These are phyloP conservation scores for Trichoderma brevicompactum DNA, from an alignment of 2,329 filamentous ascomycete genomes.

Conservation along the genomic window DNA sequence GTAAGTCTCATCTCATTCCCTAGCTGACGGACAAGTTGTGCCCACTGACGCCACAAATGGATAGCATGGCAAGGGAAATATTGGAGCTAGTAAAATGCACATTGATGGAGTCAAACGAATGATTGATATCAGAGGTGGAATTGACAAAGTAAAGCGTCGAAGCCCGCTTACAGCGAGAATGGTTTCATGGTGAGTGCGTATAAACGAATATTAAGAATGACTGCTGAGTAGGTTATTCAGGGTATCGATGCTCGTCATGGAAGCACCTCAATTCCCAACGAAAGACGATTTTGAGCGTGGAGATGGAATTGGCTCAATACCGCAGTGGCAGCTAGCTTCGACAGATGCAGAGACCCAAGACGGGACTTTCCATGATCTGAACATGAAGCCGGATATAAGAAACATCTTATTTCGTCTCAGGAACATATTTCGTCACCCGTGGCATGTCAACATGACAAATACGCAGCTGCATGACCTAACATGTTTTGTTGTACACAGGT, in stretches of 20 bases:
- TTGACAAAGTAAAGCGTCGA: slow-evolving; percentile 4
- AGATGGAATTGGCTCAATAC: slow-evolving; percentile 6
- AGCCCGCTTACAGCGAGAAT: slow-evolving; percentile 21
- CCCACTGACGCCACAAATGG: neutral
- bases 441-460: slow-evolving; percentile 5
- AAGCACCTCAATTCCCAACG: slow-evolving; percentile 6
- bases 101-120: slow-evolving; percentile 20
- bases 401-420: slow-evolving; percentile 8
- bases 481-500: slow-evolving; percentile 16
- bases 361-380: neutral
- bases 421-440: neutral
- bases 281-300: slow-evolving; percentile 12
- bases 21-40: no score
- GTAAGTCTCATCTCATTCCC: neutral
- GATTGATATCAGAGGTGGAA: slow-evolving; percentile 12
- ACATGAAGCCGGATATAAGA: neutral
- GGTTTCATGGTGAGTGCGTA: slow-evolving; percentile 16
- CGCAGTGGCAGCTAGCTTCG: slow-evolving; percentile 7
- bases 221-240: neutral
- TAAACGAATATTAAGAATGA: neutral
- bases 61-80: slow-evolving; percentile 24
- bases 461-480: slow-evolving; percentile 18
- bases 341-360: neutral
- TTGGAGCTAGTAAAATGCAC: slow-evolving; percentile 19
- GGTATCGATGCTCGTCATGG: slow-evolving; percentile 24